A percentile compares a stretch with the other conserved stretches of the same genome.
Conservation (phyloP, 169 alveolate genomes). For the Plasmodium blacklocki region DNA sequence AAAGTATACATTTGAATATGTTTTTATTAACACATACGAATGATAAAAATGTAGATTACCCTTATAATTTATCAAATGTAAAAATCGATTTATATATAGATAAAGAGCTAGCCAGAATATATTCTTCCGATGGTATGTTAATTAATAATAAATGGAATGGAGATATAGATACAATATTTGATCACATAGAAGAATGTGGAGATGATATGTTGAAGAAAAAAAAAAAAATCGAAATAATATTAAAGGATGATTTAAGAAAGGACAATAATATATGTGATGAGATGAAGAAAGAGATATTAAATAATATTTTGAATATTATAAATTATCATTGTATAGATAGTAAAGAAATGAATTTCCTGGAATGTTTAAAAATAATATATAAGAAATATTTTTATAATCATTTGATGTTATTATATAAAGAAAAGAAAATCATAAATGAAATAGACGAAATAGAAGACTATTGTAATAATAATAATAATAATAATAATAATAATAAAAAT, state of each 20-base stretch:
- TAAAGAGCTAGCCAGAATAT: background rate
- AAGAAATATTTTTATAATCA: background rate
- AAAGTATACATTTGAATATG: constrained; percentile 18
- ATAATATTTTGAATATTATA: background rate
- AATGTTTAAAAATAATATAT: background rate
- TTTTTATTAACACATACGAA: constrained; percentile 19
- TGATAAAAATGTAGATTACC: constrained; percentile 25
- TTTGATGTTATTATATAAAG: background rate
- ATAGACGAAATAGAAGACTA: background rate
- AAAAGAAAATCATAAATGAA: too few species aligned
- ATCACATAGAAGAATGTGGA: background rate
- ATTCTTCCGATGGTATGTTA: constrained; percentile 27
- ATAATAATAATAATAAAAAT: background rate
- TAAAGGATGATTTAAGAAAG: background rate
- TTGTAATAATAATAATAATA: background rate
- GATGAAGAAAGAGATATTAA: background rate
- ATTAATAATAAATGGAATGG: constrained; percentile 24
- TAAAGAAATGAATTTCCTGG: background rate
- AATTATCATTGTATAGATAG: background rate
- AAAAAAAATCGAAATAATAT: background rate
- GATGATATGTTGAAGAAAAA: background rate
- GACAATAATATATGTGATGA: background rate
- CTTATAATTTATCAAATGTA: constrained; percentile 25
- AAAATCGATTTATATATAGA: constrained; percentile 3
- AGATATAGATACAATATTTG: constrained; percentile 1